These are phyloP conservation scores for Leucocoprinus birnbaumii DNA, from an alignment of 768 basidiomycete species.

Conservation along the genomic window DNA sequence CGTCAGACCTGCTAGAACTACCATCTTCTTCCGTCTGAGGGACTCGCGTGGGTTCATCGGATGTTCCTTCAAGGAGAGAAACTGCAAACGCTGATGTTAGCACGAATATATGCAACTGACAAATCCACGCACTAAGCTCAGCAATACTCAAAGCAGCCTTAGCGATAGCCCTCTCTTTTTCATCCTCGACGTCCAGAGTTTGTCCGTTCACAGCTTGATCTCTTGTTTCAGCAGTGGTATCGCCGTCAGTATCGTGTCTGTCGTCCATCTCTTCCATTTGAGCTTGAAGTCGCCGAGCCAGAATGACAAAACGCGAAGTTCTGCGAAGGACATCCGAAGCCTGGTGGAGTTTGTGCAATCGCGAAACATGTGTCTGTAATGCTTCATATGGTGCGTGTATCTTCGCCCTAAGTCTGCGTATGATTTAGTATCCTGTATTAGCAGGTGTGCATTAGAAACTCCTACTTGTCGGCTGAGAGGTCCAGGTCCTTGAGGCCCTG, in stretches of 20 bases:
- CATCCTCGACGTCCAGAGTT: conserved; percentile 55
- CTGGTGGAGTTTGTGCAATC: conserved; percentile 77
- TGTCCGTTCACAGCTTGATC: conserved; percentile 17
- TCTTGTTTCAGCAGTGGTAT: conserved; percentile 18
- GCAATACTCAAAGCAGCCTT: conserved; percentile 95
- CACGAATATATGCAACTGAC: conserved; percentile 1
- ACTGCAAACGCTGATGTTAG: conserved; percentile 28
- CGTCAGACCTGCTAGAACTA: not conserved
- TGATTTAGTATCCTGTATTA: not conserved
- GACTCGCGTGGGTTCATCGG: conserved; percentile 12
- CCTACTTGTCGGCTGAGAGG: conserved; percentile 72
- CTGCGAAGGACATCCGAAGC: conserved; percentile 84
- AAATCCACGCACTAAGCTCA: conserved; percentile 68
- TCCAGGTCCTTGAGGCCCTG: conserved; percentile 74
- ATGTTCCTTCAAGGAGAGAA: conserved; percentile 45
- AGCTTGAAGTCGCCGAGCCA: conserved; percentile 76
- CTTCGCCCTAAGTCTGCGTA: conserved; percentile 72
- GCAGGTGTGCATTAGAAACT: not conserved
- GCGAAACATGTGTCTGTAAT: conserved; percentile 65
- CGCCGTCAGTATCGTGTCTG: conserved; percentile 13
- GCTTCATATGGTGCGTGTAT: conserved; percentile 82
- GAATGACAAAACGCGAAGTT: conserved; percentile 78
- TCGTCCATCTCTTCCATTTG: conserved; percentile 78
- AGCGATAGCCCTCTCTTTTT: conserved; percentile 83
- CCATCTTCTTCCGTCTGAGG: not conserved